Evolutionary conservation across 305 asterid species (phyloP).

Genomic region (Rubia peregrina): DNA sequence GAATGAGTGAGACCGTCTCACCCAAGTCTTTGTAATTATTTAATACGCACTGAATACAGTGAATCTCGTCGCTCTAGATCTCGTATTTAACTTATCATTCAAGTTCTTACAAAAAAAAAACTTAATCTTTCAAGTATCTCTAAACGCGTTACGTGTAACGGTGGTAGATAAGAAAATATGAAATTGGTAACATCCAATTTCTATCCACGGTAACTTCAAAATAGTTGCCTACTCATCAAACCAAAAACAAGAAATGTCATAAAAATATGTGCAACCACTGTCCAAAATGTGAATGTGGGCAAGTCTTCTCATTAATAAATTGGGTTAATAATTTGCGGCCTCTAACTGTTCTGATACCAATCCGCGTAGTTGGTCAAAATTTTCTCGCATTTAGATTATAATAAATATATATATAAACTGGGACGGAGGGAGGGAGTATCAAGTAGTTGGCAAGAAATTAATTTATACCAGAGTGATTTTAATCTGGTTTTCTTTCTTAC

Average conservation of each 20-base stretch:
- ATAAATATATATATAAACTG: too few relatives aligned
- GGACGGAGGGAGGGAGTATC: too few relatives aligned
- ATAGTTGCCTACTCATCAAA: neutral
- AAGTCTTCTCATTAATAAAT: neutral
- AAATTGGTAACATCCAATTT: neutral
- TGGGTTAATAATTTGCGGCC: neutral
- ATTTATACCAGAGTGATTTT: too few relatives aligned
- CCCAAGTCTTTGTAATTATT: too few relatives aligned
- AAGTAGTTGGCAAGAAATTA: too few relatives aligned
- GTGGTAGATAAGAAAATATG: neutral
- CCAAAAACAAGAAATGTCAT: neutral
- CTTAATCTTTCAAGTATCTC: too few relatives aligned
- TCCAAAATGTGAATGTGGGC: neutral
- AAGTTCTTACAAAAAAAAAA: too few relatives aligned
- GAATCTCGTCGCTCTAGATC: too few relatives aligned
- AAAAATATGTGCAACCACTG: neutral
- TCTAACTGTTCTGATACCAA: neutral
- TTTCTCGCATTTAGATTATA: constrained; percentile 14
- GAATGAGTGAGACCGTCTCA: too few relatives aligned
- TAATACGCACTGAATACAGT: too few relatives aligned
- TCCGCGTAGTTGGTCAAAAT: constrained; percentile 36
- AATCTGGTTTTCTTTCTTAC: too few relatives aligned
- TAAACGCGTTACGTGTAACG: neutral
- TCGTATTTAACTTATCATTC: too few relatives aligned
- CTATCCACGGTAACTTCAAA: neutral